Evolutionary conservation across 441 rosid species (phyloP), one percentile per base, ranked within the genome.

Genomic region (Populus tomentosa): DNA sequence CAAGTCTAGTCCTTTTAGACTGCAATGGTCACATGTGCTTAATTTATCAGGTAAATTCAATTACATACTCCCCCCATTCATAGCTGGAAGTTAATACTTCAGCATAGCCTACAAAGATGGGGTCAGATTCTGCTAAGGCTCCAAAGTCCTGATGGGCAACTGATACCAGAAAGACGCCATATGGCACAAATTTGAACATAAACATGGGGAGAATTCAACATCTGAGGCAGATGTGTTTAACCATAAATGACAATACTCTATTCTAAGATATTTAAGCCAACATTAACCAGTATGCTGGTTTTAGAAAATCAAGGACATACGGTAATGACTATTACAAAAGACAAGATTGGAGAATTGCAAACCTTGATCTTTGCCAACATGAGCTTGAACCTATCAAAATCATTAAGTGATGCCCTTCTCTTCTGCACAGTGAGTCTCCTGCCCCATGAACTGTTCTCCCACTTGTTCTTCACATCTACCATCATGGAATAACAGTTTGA

Each of bases 381-480:
- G 78, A 93, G 79, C 89, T 93, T 93, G 92, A 93, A 91, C 88
- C 98, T 84, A 76, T 93, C 98, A 20, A 94, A 94, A 78, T 94
- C 97, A 8, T 88, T 91, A 67, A 94, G 94, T 38, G 84, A 70
- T 6, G 98, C 98, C 71, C 98, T 91, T 74, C 85, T 90, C 86
- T 95, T 91, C 87, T 92, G 97, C 46, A 93, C 97, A 73, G 90
- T 90, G n/a, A 95, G 88, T 86, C 92, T 95, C 79, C 94, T 91
- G 42, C 98, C 98, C 98, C 98, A 93, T 0, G 97, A 91, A 85
- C 98, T 95, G 13, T 84, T 93, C 77, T 93, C 98, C 98, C 98
- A 94, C 78, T 85, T 93, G 86, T 89, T 90, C 84, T 90, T 90
- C 70, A 94, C 98, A 84, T 95, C 98, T 94, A 72, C 23, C 16